A percentile compares a stretch with the other conserved stretches of the same genome.
Conservation (phyloP, 805 yeast species). For the Torulaspora microellipsoides region DNA sequence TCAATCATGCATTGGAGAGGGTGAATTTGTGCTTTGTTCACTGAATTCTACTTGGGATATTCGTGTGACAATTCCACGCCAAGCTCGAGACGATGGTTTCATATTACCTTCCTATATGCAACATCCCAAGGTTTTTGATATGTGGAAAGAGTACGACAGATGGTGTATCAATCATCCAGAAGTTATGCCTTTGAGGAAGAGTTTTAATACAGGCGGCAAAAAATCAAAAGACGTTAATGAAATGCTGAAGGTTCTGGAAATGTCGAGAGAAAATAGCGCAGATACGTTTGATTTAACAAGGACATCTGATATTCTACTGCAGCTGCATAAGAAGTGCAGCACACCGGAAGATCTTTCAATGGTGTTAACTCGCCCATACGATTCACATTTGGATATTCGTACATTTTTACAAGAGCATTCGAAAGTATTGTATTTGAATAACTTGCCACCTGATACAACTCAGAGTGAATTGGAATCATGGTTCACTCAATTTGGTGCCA, state of each 20-base stretch:
- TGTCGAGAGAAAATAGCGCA: constrained; percentile 1
- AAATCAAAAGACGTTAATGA: constrained; percentile 9
- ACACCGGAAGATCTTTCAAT: constrained; percentile 45
- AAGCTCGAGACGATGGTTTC: constrained; percentile 71
- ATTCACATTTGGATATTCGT: constrained; percentile 65
- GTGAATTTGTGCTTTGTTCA: constrained; percentile 62
- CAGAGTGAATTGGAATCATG: constrained; percentile 87
- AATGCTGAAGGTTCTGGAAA: constrained; percentile 13
- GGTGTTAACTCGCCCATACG: constrained; percentile 69
- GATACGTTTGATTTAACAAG: constrained; percentile 11
- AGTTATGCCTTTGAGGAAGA: constrained; percentile 13
- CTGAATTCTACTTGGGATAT: constrained; percentile 62
- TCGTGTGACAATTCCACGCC: constrained; percentile 73
- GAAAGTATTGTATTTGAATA: constrained; percentile 72
- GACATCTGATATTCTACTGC: constrained; percentile 27
- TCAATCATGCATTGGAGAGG: constrained; percentile 39
- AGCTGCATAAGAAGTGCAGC: constrained; percentile 36
- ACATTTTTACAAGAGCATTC: constrained; percentile 68
- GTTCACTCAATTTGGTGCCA: constrained; percentile 82
- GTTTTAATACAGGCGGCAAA: constrained; percentile 4
- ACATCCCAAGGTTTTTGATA: constrained; percentile 71
- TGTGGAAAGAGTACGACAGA: constrained; percentile 64
- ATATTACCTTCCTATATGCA: constrained; percentile 70
- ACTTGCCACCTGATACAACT: constrained; percentile 79
- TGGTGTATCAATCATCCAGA: constrained; percentile 63